Evolutionary conservation across 208 protist species (phyloP), one percentile per base, ranked within the genome.

Genomic region (Wallacemonas collosoma): DNA sequence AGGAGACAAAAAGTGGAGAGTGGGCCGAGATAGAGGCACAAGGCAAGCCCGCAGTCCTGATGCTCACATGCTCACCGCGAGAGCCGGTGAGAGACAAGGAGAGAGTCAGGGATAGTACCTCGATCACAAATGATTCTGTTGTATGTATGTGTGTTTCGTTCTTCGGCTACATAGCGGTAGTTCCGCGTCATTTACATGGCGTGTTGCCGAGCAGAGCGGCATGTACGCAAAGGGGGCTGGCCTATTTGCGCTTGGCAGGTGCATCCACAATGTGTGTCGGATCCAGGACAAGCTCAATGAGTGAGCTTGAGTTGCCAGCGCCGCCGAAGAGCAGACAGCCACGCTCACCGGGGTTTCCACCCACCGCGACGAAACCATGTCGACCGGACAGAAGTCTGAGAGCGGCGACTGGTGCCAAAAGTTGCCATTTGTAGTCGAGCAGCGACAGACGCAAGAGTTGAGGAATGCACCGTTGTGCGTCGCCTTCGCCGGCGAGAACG

Each of bases 371-470:
- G 35, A 71, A 72, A 14, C 81, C 77, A 4, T 39, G 50, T 3
- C 73, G 75, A 14, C 74, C 83, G 6, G 64, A 17, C 11, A 83
- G 51, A 12, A 79, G 68, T 2, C 79, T 73, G 15, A 70, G 53
- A 9, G 56, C 36, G 2, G 12, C n/a, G 38, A 80, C 79, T 14
- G 81, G 39, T 2, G 73, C 69, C 14, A 83, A 43, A 9, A 79
- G 50, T 1, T 56, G 72, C 83, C 83, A 88, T 72, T 79, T 79
- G 54, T 72, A 77, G 56, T 88, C 79, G 8, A 58, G 44, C 26
- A 87, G 63, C 9, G 73, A 78, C 7, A 83, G 53, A 17, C 83
- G 82, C 3, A 83, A 53, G 54, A 87, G 62, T 61, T 83, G 82
- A 15, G 68, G 69, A 6, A 81, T 35, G 7, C 72, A 68, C 63